Conservation (phyloP, 2,329 filamentous ascomycete genomes). For the Apiospora rasikravindrae region DNA sequence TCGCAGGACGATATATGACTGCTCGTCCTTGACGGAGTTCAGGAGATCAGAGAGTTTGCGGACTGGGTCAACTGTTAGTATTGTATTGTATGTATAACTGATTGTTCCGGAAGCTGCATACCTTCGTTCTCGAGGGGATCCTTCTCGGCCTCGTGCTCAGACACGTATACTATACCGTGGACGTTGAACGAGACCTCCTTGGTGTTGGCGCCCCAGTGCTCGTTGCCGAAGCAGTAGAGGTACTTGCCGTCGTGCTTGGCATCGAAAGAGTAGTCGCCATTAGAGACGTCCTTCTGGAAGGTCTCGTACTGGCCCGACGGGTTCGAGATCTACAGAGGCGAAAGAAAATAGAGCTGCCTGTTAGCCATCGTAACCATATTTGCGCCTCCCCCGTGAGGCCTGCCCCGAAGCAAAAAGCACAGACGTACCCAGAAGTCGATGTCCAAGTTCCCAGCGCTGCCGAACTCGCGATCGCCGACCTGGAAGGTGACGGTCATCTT, state of each 20-base stretch:
- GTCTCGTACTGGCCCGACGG: slow-evolving; percentile 77
- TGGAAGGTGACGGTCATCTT: slow-evolving; percentile 99
- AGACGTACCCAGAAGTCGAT: slow-evolving; percentile 93
- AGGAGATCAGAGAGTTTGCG: slow-evolving; percentile 83
- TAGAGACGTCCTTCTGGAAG: slow-evolving; percentile 81
- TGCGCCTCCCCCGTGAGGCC: not conserved
- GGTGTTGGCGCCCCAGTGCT: slow-evolving; percentile 93
- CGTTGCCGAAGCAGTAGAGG: slow-evolving; percentile 98
- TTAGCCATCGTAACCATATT: slow-evolving; percentile 23
- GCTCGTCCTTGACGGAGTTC: slow-evolving; percentile 94
- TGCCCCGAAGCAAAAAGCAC: slow-evolving; percentile 18
- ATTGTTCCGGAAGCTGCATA: slow-evolving; percentile 48
- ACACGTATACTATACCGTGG: slow-evolving; percentile 96
- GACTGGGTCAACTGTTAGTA: slow-evolving; percentile 57
- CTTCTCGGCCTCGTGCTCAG: slow-evolving; percentile 80
- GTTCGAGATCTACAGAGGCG: slow-evolving; percentile 70
- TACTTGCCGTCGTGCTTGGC: slow-evolving; percentile 87
- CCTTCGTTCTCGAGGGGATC: slow-evolving; percentile 93
- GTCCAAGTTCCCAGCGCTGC: slow-evolving; percentile 90
- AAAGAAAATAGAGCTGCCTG: slow-evolving; percentile 25
- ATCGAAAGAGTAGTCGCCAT: slow-evolving; percentile 91
- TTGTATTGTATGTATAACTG: not conserved
- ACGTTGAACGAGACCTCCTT: slow-evolving; percentile 99
- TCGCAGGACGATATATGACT: slow-evolving; percentile 93
- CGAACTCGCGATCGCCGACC: slow-evolving; percentile 95